Conservation (phyloP, 1,284 basidiomycete species). For the Trichosporon sp. region DNA sequence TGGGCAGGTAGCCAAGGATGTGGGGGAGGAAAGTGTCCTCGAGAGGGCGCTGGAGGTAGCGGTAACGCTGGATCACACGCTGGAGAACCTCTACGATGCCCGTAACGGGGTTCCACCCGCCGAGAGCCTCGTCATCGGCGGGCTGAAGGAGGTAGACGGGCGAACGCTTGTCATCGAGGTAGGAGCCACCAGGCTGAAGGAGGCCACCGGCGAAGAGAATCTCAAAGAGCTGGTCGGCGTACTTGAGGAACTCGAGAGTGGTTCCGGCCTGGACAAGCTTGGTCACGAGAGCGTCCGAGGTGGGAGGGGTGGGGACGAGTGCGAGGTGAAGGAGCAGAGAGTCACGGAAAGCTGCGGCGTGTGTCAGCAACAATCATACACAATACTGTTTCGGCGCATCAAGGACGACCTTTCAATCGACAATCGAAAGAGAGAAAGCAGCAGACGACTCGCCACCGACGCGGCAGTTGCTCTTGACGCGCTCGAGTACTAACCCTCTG, state of each 20-base stretch:
- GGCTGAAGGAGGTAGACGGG: conserved; percentile 42
- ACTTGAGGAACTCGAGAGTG: conserved; percentile 88
- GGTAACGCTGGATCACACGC: conserved; percentile 95
- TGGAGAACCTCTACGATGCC: conserved; percentile 88
- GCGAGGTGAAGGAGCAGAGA: conserved; percentile 90
- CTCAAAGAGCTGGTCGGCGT: conserved; percentile 93
- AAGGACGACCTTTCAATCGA: not conserved
- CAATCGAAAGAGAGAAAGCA: not conserved
- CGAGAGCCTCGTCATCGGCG: conserved; percentile 17
- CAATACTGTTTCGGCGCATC: not conserved
- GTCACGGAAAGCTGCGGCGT: conserved; percentile 78
- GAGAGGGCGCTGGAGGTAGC: conserved; percentile 93
- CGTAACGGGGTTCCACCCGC: conserved; percentile 57
- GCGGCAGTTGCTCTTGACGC: not conserved
- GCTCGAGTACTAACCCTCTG: conserved; percentile 47
- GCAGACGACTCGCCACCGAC: not conserved
- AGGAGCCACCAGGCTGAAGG: conserved; percentile 88
- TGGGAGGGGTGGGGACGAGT: conserved; percentile 69
- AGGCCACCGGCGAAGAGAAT: conserved; percentile 88
- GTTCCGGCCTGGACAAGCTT: conserved; percentile 86
- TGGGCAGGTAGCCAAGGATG: conserved; percentile 79
- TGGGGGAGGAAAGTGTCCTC: conserved; percentile 77
- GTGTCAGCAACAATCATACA: no score
- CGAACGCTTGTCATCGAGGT: conserved; percentile 70
- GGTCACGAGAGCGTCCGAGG: conserved; percentile 52